Evolutionary conservation across 441 rosid species (phyloP), one percentile per base, ranked within the genome.

Genomic region (Brassica hybrid): DNA sequence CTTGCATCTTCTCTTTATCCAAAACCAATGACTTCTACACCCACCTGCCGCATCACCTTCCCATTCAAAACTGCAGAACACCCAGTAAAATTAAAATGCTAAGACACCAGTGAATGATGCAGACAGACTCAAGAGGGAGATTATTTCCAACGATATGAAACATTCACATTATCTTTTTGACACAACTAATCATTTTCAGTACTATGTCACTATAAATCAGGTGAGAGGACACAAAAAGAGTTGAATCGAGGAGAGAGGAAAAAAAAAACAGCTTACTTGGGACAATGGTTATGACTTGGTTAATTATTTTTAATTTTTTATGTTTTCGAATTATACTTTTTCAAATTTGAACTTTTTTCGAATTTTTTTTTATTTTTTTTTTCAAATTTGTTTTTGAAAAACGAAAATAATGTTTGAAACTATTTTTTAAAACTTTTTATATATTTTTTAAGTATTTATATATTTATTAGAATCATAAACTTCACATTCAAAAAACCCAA

Each of bases 1-100:
- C 92, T 80, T 86, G 94, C 95, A 94, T 78, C 83, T 86, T 88
- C 76, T 91, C 94, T 80, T 85, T 89, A 70, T 85, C 98, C 98
- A 56, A 89, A 56, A 56, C 97, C 92, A 4, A 82, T 83, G 50
- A 85, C 89, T 87, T 94, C 98, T 79, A 92, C 96, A 43, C 99
- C 99, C 71, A 92, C 89, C 79, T 89, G 85, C 50, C 85, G 92
- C 97, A 88, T 92, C 65, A 92, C 97, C 84, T 91, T 91, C 66
- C 97, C 99, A 73, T 92, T 71, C 71, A 94, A 83, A 88, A 94
- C 99, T 94, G 81, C 69, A 80, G 75, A 80, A 67, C 30, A 63
- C 19, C 72, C 56, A 64, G 45, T 13, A 38, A 74, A 75, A 67
- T 61, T 76, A 27, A 76, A 67, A 32, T 70, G 76, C 67, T 76